Conservation (phyloP, 805 yeast species). For the Grigorovia humatica region DNA sequence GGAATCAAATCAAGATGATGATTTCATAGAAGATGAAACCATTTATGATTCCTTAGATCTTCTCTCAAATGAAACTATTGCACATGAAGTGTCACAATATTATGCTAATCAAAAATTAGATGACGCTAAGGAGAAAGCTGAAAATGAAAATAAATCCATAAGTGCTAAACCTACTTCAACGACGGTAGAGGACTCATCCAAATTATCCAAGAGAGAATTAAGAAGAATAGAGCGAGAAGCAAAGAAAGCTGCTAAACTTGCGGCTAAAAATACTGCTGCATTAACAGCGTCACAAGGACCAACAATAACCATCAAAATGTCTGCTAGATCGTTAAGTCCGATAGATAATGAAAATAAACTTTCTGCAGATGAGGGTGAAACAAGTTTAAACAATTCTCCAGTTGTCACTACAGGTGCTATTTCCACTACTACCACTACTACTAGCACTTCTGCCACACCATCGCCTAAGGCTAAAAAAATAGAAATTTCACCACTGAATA, state of each 20-base stretch:
- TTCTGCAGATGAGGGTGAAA: background rate
- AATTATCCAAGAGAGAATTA: slow-evolving; percentile 26
- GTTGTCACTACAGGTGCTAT: background rate
- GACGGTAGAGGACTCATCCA: slow-evolving; percentile 11
- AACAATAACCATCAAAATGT: slow-evolving; percentile 6
- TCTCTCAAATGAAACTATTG: slow-evolving; percentile 45
- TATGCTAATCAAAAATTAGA: slow-evolving; percentile 25
- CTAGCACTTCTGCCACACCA: slow-evolving; percentile 5
- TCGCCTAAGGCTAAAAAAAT: slow-evolving; percentile 11
- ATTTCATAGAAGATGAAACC: slow-evolving; percentile 90
- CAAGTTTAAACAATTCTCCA: background rate
- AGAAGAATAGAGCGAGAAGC: slow-evolving; percentile 29
- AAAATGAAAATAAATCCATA: slow-evolving; percentile 1
- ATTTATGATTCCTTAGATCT: slow-evolving; percentile 77
- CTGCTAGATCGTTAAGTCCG: slow-evolving; percentile 2
- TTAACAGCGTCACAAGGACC: slow-evolving; percentile 9
- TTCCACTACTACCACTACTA: background rate
- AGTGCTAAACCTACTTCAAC: background rate
- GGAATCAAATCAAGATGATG: slow-evolving; percentile 83
- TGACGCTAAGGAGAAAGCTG: slow-evolving; percentile 10
- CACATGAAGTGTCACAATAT: slow-evolving; percentile 38
- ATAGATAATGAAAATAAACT: background rate
- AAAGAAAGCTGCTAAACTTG: slow-evolving; percentile 27
- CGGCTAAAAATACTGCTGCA: slow-evolving; percentile 19
- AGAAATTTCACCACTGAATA: slow-evolving; percentile 2